A percentile compares a stretch with the other conserved stretches of the same genome.
phyloP scores from a whole-genome alignment of 1,284 basidiomycete genomes.

The Porogramme epimiltina region DNA sequence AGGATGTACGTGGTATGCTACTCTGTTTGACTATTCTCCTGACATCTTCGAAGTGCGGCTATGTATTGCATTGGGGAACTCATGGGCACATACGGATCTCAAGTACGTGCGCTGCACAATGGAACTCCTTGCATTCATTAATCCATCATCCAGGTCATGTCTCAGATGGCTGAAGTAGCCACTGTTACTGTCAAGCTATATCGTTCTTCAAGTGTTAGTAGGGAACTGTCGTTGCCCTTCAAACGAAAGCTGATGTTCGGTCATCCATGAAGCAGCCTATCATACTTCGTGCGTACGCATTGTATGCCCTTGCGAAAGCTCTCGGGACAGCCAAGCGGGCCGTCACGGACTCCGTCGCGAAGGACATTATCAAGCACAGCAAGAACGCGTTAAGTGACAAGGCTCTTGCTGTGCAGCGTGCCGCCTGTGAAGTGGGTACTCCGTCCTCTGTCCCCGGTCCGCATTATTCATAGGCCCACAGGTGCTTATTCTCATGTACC shows the following conservation, averaged over 20 bases:
- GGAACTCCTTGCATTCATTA: constrained; percentile 6
- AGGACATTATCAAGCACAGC: constrained; percentile 88
- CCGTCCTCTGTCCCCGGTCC: neutral
- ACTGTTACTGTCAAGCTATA: constrained; percentile 65
- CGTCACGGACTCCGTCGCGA: constrained; percentile 76
- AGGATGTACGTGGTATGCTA: constrained; percentile 1
- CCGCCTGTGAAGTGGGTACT: constrained; percentile 69
- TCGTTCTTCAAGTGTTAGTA: constrained; percentile 69
- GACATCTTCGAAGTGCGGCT: constrained; percentile 53
- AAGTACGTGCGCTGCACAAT: constrained; percentile 61
- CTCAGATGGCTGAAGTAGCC: constrained; percentile 86
- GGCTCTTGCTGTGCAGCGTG: constrained; percentile 85
- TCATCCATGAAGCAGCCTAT: constrained; percentile 52
- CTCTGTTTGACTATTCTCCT: neutral
- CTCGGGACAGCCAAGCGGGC: constrained; percentile 80
- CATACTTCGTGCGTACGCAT: constrained; percentile 82
- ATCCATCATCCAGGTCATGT: constrained; percentile 75
- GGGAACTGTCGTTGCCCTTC: neutral
- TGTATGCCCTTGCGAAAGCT: constrained; percentile 78
- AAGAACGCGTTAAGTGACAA: constrained; percentile 80
- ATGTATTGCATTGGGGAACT: constrained; percentile 87
- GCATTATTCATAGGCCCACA: constrained; percentile 29
- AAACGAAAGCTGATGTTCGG: neutral
- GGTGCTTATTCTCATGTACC: constrained; percentile 70
- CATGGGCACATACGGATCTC: constrained; percentile 81